Percentiles rank a stretch among this genome's conserved stretches.
These are phyloP conservation scores for Veloporphyrellus conicus DNA, from an alignment of 1,284 basidiomycete genomes.

Conservation along the genomic window DNA sequence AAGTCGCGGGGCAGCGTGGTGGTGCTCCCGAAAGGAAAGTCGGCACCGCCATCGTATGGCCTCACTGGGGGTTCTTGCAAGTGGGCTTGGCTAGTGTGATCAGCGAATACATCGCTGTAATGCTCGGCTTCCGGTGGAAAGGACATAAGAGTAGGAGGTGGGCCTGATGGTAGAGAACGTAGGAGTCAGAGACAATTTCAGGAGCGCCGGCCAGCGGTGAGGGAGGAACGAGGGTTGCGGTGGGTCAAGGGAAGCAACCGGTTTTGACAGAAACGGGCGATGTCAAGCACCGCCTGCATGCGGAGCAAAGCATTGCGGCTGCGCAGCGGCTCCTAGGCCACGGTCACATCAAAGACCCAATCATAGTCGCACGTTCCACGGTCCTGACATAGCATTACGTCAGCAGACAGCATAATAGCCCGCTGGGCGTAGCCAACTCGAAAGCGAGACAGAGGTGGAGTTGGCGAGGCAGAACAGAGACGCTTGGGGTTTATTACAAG, in stretches of 20 bases:
- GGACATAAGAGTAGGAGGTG: conserved; percentile 39
- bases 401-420: too few species aligned
- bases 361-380: too few species aligned
- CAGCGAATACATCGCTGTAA: conserved; percentile 66
- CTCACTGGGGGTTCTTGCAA: conserved; percentile 51
- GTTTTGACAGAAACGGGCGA: conserved; percentile 19
- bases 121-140: conserved; percentile 41
- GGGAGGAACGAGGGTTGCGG: conserved; percentile 16
- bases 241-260: conserved; percentile 12
- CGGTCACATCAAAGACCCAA: too few species aligned
- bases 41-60: conserved; percentile 41
- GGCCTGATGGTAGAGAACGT: conserved; percentile 6
- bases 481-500: too few species aligned
- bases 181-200: conserved; percentile 6
- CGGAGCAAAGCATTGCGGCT: too few species aligned
- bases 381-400: too few species aligned
- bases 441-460: too few species aligned
- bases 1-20: conserved; percentile 54
- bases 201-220: conserved; percentile 9
- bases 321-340: too few species aligned
- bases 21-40: conserved; percentile 51
- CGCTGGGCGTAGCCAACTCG: too few species aligned
- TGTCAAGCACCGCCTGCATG: too few species aligned
- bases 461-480: too few species aligned
- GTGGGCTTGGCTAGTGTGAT: conserved; percentile 55